Percentiles rank a stretch among this genome's conserved stretches.
These are phyloP conservation scores for Xylaria castorea DNA, from an alignment of 495 filamentous ascomycete genomes.

Conservation along the genomic window DNA sequence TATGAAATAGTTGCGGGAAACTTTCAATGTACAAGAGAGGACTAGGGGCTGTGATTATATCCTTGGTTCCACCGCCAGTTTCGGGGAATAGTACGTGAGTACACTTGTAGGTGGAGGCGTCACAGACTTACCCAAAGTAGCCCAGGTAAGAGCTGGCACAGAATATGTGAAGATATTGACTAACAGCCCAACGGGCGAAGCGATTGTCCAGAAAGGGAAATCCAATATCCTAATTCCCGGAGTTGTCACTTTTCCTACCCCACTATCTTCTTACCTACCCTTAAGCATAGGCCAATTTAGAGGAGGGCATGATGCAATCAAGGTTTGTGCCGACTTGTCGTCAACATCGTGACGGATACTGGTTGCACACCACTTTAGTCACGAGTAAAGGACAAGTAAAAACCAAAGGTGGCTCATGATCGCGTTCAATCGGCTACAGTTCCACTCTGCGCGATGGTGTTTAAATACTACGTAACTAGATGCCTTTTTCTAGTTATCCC, in stretches of 20 bases:
- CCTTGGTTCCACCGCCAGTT: not conserved
- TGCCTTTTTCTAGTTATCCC: not conserved
- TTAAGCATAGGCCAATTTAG: conserved; percentile 1
- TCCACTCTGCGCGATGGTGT: not conserved
- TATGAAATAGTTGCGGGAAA: not conserved
- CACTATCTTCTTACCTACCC: conserved; percentile 1
- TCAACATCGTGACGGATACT: conserved; percentile 17
- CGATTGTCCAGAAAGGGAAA: not conserved
- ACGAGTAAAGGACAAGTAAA: not conserved
- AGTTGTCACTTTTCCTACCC: conserved; percentile 13
- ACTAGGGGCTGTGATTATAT: not conserved
- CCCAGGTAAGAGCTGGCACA: not conserved
- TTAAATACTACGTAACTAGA: not conserved
- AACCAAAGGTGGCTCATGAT: not conserved
- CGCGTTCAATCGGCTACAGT: not conserved
- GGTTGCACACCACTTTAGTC: not conserved
- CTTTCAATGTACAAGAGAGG: not conserved
- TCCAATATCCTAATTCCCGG: not conserved
- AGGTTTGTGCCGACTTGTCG: not conserved
- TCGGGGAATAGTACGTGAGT: not conserved
- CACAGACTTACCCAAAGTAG: conserved; percentile 1
- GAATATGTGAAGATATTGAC: conserved; percentile 3
- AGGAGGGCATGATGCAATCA: not conserved
- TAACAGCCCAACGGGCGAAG: not conserved
- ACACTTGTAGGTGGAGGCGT: conserved; percentile 14